Evolutionary conservation across 2,329 filamentous ascomycete species (phyloP), one percentile per base, ranked within the genome.

Genomic region (Pseudodiploospora longispora): DNA sequence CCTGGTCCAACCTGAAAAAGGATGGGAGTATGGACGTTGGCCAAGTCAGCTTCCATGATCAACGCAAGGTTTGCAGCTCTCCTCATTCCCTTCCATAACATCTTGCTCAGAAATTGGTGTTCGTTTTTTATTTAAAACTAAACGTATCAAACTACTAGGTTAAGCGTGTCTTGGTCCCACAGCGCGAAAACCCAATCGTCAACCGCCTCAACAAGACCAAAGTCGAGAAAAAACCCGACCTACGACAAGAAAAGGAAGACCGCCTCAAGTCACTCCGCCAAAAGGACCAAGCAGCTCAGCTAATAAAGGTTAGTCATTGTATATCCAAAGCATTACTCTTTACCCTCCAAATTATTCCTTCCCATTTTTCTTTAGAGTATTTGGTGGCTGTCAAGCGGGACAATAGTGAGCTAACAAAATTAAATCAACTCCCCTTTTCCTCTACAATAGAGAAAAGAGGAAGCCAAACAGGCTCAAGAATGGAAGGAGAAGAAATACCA

Each of bases 191-290:
- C 64, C 70, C 82, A 40, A 88, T 96, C 58, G 80, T 98, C 69
- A 98, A 98, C 69, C 82, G 93, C n/a, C 78, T 98, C 52, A 97
- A 96, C 72, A 98, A 97, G 75, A 98, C 93, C 32, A 88, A 85
- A 55, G 79, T 86, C 31, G 91, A 97, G 69, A 87, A 83, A 63
- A 87, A 83, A 61, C 89, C 91, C 0, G 87, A 97, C 60, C 69
- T 98, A 9, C 73, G 76, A 47, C 79, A 83, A 59, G 90, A 96
- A 69, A 86, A 83, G 60, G 89, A 95, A 44, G 85, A 87, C 40
- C 77, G 80, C 36, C 66, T 84, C 48, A 81, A 80, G 55, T 80
- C 85, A 65, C 69, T 91, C 54, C 75, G 88, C 51, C 83, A 80
- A 61, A 75, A 71, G 47, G 88, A 95, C 42, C 78, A 83, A 57